These are phyloP conservation scores for Claviceps sp. DNA, from an alignment of 2,329 filamentous ascomycete genomes.

Conservation along the genomic window DNA sequence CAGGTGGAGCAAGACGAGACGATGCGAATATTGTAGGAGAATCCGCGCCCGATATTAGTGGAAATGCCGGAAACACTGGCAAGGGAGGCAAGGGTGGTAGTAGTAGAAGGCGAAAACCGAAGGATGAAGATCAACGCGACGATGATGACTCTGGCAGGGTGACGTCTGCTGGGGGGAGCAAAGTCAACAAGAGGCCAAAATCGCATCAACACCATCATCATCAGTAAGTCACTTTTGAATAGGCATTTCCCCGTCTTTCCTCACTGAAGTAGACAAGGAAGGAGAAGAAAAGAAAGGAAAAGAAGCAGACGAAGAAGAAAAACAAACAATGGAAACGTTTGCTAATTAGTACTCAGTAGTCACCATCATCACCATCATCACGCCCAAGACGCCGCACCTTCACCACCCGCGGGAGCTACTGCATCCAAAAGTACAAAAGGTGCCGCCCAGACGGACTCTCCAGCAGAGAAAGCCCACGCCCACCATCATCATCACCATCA, in stretches of 20 bases:
- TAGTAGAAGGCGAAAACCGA: slow-evolving; percentile 53
- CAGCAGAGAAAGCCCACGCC: slow-evolving; percentile 25
- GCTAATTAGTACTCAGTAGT: slow-evolving; percentile 14
- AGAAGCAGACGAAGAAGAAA: not conserved
- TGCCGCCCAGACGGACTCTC: slow-evolving; percentile 29
- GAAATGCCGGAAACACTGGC: slow-evolving; percentile 26
- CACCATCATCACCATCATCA: slow-evolving; percentile 48
- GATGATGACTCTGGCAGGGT: slow-evolving; percentile 52
- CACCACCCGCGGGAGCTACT: slow-evolving; percentile 27
- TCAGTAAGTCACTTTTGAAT: slow-evolving; percentile 35
- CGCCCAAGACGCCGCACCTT: slow-evolving; percentile 29
- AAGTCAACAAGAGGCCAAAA: slow-evolving; percentile 55
- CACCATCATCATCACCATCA: slow-evolving; percentile 35
- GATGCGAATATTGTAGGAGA: slow-evolving; percentile 34
- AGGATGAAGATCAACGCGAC: slow-evolving; percentile 60
- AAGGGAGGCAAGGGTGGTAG: slow-evolving; percentile 31
- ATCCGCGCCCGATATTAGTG: slow-evolving; percentile 24
- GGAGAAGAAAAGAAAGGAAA: too few species aligned
- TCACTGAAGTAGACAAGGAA: not conserved
- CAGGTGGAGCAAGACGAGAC: slow-evolving; percentile 34
- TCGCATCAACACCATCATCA: slow-evolving; percentile 53
- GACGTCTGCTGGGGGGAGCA: slow-evolving; percentile 39
- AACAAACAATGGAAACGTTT: not conserved
- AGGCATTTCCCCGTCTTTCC: not conserved
- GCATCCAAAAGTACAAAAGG: slow-evolving; percentile 39